Evolutionary conservation across 441 rosid species (phyloP).

Genomic region (Euphorbia celastroides): DNA sequence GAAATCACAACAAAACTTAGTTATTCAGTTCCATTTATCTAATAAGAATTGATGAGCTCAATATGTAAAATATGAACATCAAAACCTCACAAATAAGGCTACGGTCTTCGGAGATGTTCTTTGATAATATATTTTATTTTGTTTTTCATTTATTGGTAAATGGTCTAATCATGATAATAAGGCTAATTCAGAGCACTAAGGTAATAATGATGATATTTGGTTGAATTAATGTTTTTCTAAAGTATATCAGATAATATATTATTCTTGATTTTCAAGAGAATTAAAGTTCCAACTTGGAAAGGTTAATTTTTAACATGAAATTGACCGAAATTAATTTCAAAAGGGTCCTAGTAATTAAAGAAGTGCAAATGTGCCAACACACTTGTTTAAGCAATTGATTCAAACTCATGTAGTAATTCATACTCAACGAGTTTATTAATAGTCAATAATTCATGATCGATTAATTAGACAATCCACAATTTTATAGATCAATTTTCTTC

Average conservation of each 20-base stretch:
- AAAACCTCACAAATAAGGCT: too few relatives aligned
- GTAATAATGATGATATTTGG: neutral
- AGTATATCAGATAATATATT: neutral
- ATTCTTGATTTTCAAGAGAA: neutral
- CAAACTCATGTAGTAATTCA: neutral
- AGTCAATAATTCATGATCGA: conserved; percentile 18
- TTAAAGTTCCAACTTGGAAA: conserved; percentile 6
- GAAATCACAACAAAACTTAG: too few relatives aligned
- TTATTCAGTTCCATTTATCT: too few relatives aligned
- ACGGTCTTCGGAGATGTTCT: too few relatives aligned
- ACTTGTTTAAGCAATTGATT: too few relatives aligned
- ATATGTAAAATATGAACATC: too few relatives aligned
- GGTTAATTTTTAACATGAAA: neutral
- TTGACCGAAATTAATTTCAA: conserved; percentile 7
- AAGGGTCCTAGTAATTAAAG: neutral
- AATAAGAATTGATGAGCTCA: too few relatives aligned
- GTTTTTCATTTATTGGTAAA: neutral
- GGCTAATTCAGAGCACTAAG: neutral
- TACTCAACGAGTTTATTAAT: neutral
- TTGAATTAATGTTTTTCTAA: neutral
- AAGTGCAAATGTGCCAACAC: conserved; percentile 20
- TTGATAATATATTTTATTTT: too few relatives aligned
- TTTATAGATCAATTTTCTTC: neutral
- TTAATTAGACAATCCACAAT: neutral
- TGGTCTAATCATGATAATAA: neutral